Evolutionary conservation across 2,329 filamentous ascomycete genomes (phyloP).

Genomic region (Sporothrix pseudoabietina): DNA sequence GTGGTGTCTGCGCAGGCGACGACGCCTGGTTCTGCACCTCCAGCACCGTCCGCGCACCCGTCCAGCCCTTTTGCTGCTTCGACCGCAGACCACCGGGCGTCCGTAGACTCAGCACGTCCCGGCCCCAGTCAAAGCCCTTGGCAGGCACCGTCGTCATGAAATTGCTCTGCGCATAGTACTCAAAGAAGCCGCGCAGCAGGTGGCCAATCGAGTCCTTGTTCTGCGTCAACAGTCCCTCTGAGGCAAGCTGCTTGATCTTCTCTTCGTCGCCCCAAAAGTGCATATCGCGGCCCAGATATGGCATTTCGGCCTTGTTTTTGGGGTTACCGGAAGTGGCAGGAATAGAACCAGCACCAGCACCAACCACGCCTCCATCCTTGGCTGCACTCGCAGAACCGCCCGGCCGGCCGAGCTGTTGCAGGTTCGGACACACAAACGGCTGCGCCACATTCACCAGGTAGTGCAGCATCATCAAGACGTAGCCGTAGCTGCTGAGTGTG

Average conservation of each 20-base stretch:
- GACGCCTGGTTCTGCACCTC: slow-evolving; percentile 50
- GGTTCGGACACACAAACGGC: slow-evolving; percentile 82
- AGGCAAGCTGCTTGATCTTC: slow-evolving; percentile 65
- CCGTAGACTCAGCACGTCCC: slow-evolving; percentile 76
- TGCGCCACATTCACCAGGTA: slow-evolving; percentile 81
- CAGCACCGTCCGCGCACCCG: slow-evolving; percentile 71
- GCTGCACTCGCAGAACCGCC: slow-evolving; percentile 41
- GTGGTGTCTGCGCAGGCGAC: slow-evolving; percentile 34
- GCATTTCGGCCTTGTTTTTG: slow-evolving; percentile 42
- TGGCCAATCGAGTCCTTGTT: slow-evolving; percentile 71
- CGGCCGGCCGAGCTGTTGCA: slow-evolving; percentile 62
- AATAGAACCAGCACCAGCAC: too few species aligned
- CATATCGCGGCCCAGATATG: slow-evolving; percentile 67
- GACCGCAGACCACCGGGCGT: slow-evolving; percentile 68
- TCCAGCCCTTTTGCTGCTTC: slow-evolving; percentile 84
- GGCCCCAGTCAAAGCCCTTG: slow-evolving; percentile 76
- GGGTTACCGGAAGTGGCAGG: too few species aligned
- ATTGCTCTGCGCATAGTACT: slow-evolving; percentile 72
- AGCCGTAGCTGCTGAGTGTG: slow-evolving; percentile 86
- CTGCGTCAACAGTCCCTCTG: slow-evolving; percentile 60
- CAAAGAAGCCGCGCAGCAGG: slow-evolving; percentile 81
- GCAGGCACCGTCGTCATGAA: slow-evolving; percentile 53
- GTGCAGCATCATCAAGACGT: slow-evolving; percentile 88
- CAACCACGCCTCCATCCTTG: neutral
- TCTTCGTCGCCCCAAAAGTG: slow-evolving; percentile 77